These are phyloP conservation scores for Globisporangium nodosum DNA, from an alignment of 352 stramenopile species.

Conservation along the genomic window DNA sequence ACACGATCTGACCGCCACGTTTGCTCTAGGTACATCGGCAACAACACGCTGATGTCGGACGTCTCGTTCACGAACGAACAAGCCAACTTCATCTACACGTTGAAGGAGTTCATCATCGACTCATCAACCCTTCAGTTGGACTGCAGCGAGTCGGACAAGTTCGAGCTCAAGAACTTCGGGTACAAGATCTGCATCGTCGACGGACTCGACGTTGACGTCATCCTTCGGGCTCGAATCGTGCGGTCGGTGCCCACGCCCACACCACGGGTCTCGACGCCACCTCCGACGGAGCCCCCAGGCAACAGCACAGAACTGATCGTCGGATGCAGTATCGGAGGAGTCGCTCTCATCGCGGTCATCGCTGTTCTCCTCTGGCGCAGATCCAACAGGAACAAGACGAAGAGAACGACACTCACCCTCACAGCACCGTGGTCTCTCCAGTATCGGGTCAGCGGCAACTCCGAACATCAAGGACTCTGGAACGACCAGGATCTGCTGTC, in stretches of 20 bases:
- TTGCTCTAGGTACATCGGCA: neutral
- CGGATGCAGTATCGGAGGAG: neutral
- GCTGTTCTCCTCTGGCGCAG: constrained; percentile 1
- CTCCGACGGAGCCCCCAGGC: too few species aligned
- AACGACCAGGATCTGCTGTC: constrained; percentile 50
- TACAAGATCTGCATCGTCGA: too few species aligned
- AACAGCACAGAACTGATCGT: neutral
- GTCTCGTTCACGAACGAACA: constrained; percentile 4
- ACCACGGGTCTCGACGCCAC: constrained; percentile 1
- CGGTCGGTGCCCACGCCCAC: too few species aligned
- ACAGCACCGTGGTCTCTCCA: too few species aligned
- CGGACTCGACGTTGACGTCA: too few species aligned
- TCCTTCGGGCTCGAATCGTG: too few species aligned
- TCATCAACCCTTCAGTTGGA: neutral
- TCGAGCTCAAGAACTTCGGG: too few species aligned
- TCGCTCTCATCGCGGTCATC: neutral
- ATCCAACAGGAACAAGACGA: neutral
- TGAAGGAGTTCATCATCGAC: neutral
- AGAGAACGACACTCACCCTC: neutral
- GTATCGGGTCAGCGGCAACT: too few species aligned
- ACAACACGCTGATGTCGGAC: neutral
- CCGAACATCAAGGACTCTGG: constrained; percentile 19
- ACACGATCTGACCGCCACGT: neutral
- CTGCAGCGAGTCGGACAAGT: neutral
- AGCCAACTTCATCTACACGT: constrained; percentile 1